Evolutionary conservation across 176 grass and related monocot species (phyloP).

Genomic region (Bromus sterilis): DNA sequence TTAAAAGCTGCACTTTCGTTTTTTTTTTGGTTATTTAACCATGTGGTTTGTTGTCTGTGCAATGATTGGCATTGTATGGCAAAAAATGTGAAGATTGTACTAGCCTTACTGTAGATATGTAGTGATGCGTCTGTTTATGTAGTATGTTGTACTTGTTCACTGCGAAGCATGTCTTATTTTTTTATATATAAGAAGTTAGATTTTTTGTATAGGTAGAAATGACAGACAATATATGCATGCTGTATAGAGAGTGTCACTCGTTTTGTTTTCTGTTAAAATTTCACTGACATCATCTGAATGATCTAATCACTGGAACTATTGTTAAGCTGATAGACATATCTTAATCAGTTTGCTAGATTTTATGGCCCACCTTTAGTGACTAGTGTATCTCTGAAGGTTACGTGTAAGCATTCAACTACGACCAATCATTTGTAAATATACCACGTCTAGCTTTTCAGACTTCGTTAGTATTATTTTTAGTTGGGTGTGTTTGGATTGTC

Average conservation of each 20-base stretch:
- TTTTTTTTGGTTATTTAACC: neutral
- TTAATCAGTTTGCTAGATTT: neutral
- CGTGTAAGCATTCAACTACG: neutral
- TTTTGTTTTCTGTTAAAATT: neutral
- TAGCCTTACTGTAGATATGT: neutral
- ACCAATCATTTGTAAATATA: neutral
- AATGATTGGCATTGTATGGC: neutral
- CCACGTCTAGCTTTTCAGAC: neutral
- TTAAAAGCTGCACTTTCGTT: neutral
- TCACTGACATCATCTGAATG: neutral
- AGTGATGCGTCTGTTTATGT: neutral
- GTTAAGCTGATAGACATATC: neutral
- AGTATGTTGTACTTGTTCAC: neutral
- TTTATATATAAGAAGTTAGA: neutral
- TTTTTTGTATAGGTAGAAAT: neutral
- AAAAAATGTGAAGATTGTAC: neutral
- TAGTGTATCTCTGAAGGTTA: neutral
- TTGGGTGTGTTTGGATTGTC: too few relatives aligned
- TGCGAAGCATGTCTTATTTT: neutral
- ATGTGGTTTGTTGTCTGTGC: neutral
- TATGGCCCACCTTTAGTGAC: neutral
- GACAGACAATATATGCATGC: neutral
- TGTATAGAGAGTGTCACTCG: neutral
- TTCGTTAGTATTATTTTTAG: neutral
- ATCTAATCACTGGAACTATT: neutral